Conservation (phyloP, 2,329 filamentous ascomycete genomes). For the Penicillium aurantiogriseum region DNA sequence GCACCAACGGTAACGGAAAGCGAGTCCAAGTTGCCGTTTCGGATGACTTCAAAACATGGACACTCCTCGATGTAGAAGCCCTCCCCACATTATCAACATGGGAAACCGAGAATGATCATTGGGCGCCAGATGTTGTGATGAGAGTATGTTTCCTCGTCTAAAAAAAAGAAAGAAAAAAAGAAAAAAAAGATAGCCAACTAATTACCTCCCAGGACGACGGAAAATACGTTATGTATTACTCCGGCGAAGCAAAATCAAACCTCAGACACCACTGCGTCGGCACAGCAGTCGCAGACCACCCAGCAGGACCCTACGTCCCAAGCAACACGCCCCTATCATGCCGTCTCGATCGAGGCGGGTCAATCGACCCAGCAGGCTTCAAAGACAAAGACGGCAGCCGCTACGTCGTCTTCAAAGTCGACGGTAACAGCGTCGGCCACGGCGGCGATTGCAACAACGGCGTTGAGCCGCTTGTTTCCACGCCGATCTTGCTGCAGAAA, state of each 20-base stretch:
- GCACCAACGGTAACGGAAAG: conserved; percentile 51
- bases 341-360: conserved; percentile 54
- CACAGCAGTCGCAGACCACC: conserved; percentile 49
- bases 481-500: conserved; percentile 44
- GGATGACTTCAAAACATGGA: conserved; percentile 49
- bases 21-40: conserved; percentile 57
- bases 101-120: conserved; percentile 55
- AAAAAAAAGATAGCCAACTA: neutral
- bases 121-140: conserved; percentile 61
- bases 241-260: conserved; percentile 46
- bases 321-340: conserved; percentile 53
- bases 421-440: conserved; percentile 58
- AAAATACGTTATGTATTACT: conserved; percentile 62
- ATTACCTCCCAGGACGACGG: conserved; percentile 38
- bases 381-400: conserved; percentile 53
- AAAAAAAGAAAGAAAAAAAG: neutral
- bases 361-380: conserved; percentile 64
- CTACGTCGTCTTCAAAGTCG: conserved; percentile 66
- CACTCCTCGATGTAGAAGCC: conserved; percentile 53
- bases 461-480: conserved; percentile 34
- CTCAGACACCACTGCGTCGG: conserved; percentile 58
- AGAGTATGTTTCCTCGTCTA: conserved; percentile 34
- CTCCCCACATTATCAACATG: conserved; percentile 55
- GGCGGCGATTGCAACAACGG: conserved; percentile 51
- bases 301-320: conserved; percentile 54